These are phyloP conservation scores for Trichoderma cornu-damae DNA, from an alignment of 2,329 filamentous ascomycete genomes.

Conservation along the genomic window DNA sequence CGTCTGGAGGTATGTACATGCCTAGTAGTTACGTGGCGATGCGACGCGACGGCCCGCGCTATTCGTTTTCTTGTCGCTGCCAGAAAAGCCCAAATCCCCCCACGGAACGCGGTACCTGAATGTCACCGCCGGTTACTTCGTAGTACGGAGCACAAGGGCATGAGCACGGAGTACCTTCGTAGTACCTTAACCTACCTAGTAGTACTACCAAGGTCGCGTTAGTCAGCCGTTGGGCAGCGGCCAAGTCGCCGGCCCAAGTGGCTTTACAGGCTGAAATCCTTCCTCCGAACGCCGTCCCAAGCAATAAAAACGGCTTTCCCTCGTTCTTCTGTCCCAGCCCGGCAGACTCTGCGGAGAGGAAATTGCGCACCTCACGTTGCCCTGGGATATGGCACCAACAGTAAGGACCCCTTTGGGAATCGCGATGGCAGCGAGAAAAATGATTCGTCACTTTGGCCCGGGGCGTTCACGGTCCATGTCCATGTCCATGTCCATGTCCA, in stretches of 20 bases:
- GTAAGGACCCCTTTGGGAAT: conserved; percentile 9
- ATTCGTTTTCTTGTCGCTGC: neutral
- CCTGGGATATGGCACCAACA: conserved; percentile 23
- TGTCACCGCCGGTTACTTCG: too few species aligned
- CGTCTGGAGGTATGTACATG: neutral
- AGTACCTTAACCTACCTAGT: too few species aligned
- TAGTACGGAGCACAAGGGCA: neutral
- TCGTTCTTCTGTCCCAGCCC: neutral
- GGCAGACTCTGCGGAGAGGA: conserved; percentile 7
- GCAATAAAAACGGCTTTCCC: too few species aligned
- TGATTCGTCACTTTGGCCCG: conserved; percentile 8
- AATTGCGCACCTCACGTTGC: conserved; percentile 19
- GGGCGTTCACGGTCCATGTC: neutral
- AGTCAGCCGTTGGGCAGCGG: too few species aligned
- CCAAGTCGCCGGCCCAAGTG: too few species aligned
- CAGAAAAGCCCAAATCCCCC: neutral
- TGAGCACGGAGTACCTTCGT: too few species aligned
- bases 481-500: too few species aligned
- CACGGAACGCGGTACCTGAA: too few species aligned
- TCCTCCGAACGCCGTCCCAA: too few species aligned
- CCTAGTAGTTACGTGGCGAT: too few species aligned
- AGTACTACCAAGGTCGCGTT: too few species aligned
- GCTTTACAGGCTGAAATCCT: too few species aligned
- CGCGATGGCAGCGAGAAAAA: conserved; percentile 13
- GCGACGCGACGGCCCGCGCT: conserved; percentile 15